Evolutionary conservation across 441 rosid genomes (phyloP).

Genomic region (Kokia cookei): DNA sequence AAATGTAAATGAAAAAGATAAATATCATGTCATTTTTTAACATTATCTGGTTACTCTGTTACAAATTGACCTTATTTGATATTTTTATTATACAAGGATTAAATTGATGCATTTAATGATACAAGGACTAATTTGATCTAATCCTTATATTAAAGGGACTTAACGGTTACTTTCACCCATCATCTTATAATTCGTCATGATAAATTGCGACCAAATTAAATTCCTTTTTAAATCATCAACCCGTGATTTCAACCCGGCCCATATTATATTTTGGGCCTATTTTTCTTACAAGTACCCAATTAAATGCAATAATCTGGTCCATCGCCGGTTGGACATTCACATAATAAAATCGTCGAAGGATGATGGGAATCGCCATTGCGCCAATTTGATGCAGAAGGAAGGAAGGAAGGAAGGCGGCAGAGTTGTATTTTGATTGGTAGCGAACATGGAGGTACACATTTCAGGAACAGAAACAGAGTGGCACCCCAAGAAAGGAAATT

Average conservation of each 20-base stretch:
- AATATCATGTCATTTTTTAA: too few species aligned
- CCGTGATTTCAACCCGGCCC: not conserved
- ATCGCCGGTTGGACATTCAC: not conserved
- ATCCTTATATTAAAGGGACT: too few species aligned
- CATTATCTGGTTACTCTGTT: too few species aligned
- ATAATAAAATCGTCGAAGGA: not conserved
- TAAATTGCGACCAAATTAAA: not conserved
- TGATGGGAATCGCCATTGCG: not conserved
- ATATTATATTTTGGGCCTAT: not conserved
- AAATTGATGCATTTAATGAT: too few species aligned
- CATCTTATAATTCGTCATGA: not conserved
- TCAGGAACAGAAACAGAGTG: conserved; percentile 13
- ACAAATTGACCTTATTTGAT: too few species aligned
- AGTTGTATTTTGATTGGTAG: not conserved
- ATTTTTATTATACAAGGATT: too few species aligned
- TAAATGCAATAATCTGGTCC: not conserved
- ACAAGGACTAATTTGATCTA: too few species aligned
- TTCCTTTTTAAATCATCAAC: not conserved
- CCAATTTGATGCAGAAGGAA: not conserved
- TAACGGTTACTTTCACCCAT: too few species aligned
- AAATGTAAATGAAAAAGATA: too few species aligned
- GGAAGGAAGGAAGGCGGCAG: not conserved
- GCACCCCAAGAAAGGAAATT: conserved; percentile 7
- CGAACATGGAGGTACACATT: conserved; percentile 7
- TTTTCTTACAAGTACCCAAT: not conserved